Base-by-base conservation (phyloP, 148 eudicot species). In the Talinum fruticosum region DNA sequence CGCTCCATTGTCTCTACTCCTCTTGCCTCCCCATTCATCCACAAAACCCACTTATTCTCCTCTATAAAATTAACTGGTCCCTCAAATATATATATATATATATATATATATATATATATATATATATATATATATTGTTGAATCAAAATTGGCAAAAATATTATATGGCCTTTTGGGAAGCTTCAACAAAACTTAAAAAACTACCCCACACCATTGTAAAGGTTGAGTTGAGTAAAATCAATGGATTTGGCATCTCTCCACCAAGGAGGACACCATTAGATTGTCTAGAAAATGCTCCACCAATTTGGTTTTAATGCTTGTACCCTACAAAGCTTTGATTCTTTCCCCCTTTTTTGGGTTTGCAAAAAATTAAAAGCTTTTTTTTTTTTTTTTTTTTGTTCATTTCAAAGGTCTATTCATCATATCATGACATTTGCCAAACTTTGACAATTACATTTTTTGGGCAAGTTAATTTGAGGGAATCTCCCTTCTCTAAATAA, bases 161-260 rank as follows among this genome's bases (percentile, higher is more conserved):
- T n/a, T n/a, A n/a, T n/a, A n/a, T n/a, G n/a, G n/a, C n/a, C n/a
- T n/a, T n/a, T n/a, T n/a, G n/a, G n/a, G n/a, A n/a, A n/a, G n/a
- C n/a, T n/a, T n/a, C n/a, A n/a, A n/a, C n/a, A n/a, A n/a, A n/a
- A n/a, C n/a, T 12, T 13, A 51, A 21, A 51, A 15, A 19, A 19
- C 23, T 19, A 33, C 12, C 37, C 75, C 64, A 51, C 75, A 47
- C 19, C 38, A 29, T 32, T 37, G 49, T 51, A 3, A 19, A 51
- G 57, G 14, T 10, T 6, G 29, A 72, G 83, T 65, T 62, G 79
- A 24, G 75, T 80, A 70, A 75, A 76, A 75, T 80, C 83, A 80
- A 80, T 62, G 33, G 10, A 62, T 62, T 70, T 32, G 47, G 47
- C 29, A 69, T 21, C 4, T 65, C 62, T 75, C 79, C 79, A 76